These are phyloP conservation scores for Daldinia grandis DNA, from an alignment of 495 filamentous ascomycete genomes.

Conservation along the genomic window DNA sequence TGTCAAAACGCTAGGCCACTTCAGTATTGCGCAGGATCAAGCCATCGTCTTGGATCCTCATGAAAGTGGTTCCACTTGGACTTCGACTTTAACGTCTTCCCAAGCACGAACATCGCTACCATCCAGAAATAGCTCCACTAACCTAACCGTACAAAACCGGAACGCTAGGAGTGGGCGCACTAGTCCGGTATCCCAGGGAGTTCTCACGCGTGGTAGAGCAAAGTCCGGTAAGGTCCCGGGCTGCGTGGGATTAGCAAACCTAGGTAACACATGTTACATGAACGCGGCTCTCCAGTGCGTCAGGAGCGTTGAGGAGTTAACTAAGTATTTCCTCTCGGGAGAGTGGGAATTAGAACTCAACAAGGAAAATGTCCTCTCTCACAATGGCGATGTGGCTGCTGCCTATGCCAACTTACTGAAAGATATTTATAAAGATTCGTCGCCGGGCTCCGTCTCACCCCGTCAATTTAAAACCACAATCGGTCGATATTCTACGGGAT, in stretches of 20 bases:
- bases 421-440: conserved; percentile 71
- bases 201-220: conserved; percentile 71
- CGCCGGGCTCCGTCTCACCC: conserved; percentile 72
- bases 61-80: conserved; percentile 44
- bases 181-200: conserved; percentile 66
- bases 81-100: conserved; percentile 34
- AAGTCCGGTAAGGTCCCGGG: conserved; percentile 69
- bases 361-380: conserved; percentile 79
- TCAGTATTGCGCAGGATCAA: conserved; percentile 49
- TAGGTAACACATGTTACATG: conserved; percentile 99
- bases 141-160: conserved; percentile 43
- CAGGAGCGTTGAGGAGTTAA: conserved; percentile 88
- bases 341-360: conserved; percentile 83
- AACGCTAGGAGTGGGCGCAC: conserved; percentile 63
- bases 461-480: conserved; percentile 81
- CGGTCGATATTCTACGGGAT: conserved; percentile 79
- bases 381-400: conserved; percentile 82
- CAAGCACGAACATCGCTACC: conserved; percentile 29
- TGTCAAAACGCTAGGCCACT: conserved; percentile 34
- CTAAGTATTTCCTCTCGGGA: conserved; percentile 83
- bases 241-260: conserved; percentile 82
- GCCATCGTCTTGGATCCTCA: conserved; percentile 49
- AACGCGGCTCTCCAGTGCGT: conserved; percentile 96
- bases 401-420: conserved; percentile 78
- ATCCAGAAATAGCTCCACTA: conserved; percentile 44